Evolutionary conservation across 805 yeast species (phyloP).

Genomic region (Pichia sporocuriosa): DNA sequence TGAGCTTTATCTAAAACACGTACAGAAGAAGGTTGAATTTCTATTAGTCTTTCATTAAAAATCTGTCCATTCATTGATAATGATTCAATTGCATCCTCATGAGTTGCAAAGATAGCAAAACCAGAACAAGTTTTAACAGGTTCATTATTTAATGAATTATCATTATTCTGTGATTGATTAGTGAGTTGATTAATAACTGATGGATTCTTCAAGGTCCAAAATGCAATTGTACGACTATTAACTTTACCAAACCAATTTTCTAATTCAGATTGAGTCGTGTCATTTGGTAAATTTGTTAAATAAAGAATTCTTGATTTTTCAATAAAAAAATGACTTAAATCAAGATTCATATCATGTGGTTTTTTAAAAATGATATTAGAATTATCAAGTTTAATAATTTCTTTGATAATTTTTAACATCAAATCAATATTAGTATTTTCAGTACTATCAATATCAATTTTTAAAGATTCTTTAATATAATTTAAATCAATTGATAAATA

Average conservation of each 20-base stretch:
- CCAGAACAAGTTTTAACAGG: constrained; percentile 45
- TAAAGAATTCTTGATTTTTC: constrained; percentile 77
- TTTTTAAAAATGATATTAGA: constrained; percentile 39
- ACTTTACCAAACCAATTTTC: constrained; percentile 88
- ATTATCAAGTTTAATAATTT: background rate
- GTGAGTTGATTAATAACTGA: constrained; percentile 3
- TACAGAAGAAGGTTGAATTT: constrained; percentile 81
- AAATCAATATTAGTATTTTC: background rate
- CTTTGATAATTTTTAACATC: constrained; percentile 5
- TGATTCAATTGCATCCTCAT: constrained; percentile 80
- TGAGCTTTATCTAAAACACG: constrained; percentile 74
- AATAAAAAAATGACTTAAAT: constrained; percentile 54
- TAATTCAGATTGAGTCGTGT: constrained; percentile 83
- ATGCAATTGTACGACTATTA: constrained; percentile 81
- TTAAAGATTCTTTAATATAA: constrained; percentile 3
- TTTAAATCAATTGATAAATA: background rate
- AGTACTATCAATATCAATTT: background rate
- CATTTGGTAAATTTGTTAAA: constrained; percentile 73
- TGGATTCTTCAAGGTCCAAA: constrained; percentile 58
- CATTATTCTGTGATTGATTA: constrained; percentile 9
- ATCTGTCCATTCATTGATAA: constrained; percentile 72
- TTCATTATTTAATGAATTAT: constrained; percentile 6
- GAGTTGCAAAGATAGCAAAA: constrained; percentile 76
- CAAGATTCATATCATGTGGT: constrained; percentile 76
- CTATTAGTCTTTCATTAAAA: constrained; percentile 66